These are phyloP conservation scores for Naganishia friedmannii DNA, from an alignment of 768 basidiomycete genomes.

Conservation along the genomic window DNA sequence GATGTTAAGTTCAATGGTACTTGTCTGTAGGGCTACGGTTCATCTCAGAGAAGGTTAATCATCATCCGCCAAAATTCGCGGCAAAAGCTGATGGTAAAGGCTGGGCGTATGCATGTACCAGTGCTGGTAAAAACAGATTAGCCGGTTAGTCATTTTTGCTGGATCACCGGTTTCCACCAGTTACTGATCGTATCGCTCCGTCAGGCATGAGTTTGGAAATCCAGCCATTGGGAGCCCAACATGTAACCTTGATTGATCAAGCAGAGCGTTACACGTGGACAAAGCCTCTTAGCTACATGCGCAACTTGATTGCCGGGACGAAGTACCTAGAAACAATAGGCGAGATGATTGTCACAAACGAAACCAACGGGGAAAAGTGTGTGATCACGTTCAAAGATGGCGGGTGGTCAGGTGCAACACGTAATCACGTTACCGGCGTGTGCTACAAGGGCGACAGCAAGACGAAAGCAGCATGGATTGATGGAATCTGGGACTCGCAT, in stretches of 20 bases:
- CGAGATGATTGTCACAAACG: conserved; percentile 71
- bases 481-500: conserved; percentile 87
- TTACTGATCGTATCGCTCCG: neutral
- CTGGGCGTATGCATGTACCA: conserved; percentile 73
- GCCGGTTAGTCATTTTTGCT: conserved; percentile 65
- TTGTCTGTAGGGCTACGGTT: conserved; percentile 52
- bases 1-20: neutral
- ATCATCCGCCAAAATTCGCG: conserved; percentile 72
- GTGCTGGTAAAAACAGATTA: conserved; percentile 81
- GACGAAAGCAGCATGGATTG: conserved; percentile 62
- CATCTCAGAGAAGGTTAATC: conserved; percentile 81
- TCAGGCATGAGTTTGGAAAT: conserved; percentile 85
- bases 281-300: conserved; percentile 81
- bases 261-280: conserved; percentile 57
- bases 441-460: conserved; percentile 60
- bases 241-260: conserved; percentile 61
- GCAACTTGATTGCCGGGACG: conserved; percentile 83
- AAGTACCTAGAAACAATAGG: conserved; percentile 86
- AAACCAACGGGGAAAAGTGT: conserved; percentile 60
- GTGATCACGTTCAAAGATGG: conserved; percentile 80
- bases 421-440: conserved; percentile 66
- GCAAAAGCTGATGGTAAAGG: conserved; percentile 76
- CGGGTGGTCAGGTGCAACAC: conserved; percentile 63
- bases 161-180: neutral
- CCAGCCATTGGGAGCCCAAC: conserved; percentile 71